Conservation (phyloP, 2,329 filamentous ascomycete species). For the Colletotrichum somersetense region DNA sequence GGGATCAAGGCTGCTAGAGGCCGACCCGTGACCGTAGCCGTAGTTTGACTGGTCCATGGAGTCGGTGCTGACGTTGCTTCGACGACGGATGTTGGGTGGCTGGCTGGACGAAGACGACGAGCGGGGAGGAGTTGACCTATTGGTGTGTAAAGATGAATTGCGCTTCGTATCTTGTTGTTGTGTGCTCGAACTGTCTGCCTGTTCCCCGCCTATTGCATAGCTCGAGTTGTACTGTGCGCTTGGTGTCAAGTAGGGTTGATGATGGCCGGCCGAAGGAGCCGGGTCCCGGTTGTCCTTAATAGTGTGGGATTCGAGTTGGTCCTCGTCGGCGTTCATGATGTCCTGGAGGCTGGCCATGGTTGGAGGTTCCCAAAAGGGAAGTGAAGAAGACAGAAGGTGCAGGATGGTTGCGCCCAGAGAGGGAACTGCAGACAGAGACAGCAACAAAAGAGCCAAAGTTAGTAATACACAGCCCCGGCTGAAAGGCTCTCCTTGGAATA, state of each 20-base stretch:
- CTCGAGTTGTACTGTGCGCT: constrained; percentile 52
- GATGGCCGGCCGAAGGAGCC: constrained; percentile 51
- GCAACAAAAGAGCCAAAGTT: constrained; percentile 55
- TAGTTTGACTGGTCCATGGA: constrained; percentile 60
- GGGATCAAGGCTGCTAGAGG: constrained; percentile 43
- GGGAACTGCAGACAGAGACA: constrained; percentile 39
- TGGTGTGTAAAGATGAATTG: constrained; percentile 50
- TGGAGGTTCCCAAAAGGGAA: constrained; percentile 57
- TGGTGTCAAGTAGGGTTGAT: constrained; percentile 50
- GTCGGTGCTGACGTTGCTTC: constrained; percentile 62
- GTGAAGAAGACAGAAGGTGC: constrained; percentile 39
- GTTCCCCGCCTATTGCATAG: constrained; percentile 56
- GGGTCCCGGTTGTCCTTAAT: constrained; percentile 61
- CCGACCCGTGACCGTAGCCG: constrained; percentile 45
- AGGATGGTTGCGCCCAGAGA: constrained; percentile 30
- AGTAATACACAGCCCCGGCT: constrained; percentile 62
- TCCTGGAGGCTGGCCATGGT: constrained; percentile 68
- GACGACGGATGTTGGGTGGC: constrained; percentile 49
- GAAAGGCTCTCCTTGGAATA: constrained; percentile 49
- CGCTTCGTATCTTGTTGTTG: constrained; percentile 53
- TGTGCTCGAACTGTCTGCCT: constrained; percentile 48
- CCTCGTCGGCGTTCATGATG: constrained; percentile 69
- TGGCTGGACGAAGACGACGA: constrained; percentile 44
- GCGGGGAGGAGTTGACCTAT: constrained; percentile 48
- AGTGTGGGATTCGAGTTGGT: constrained; percentile 56